Conservation (phyloP, 1,284 basidiomycete species). For the Leccinum griseonigrum region DNA sequence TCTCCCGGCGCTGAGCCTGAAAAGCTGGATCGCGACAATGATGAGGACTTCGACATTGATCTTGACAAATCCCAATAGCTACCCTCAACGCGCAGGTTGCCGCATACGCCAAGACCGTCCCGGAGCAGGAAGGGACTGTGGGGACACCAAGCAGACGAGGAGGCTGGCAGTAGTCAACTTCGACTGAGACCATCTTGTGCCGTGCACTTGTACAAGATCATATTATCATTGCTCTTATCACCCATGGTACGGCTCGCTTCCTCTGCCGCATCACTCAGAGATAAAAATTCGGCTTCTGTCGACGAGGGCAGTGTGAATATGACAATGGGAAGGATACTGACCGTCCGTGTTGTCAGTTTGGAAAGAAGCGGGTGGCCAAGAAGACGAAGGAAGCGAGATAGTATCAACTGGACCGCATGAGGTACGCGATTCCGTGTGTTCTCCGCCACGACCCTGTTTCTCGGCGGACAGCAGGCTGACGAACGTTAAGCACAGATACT, state of each 20-base stretch:
- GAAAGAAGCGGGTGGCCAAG: slow-evolving; percentile 80
- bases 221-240: slow-evolving; percentile 89
- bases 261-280: slow-evolving; percentile 22
- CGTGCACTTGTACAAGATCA: slow-evolving; percentile 80
- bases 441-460: not conserved
- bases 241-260: slow-evolving; percentile 45
- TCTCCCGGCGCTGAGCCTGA: slow-evolving; percentile 47
- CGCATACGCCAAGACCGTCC: slow-evolving; percentile 48
- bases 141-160: slow-evolving; percentile 49
- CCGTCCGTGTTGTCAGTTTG: slow-evolving; percentile 86
- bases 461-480: not conserved
- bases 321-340: slow-evolving; percentile 58
- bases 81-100: slow-evolving; percentile 74
- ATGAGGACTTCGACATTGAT: slow-evolving; percentile 44
- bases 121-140: slow-evolving; percentile 36
- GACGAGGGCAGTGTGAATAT: slow-evolving; percentile 17
- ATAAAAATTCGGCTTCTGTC: slow-evolving; percentile 1
- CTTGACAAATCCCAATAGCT: slow-evolving; percentile 41
- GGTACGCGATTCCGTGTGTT: slow-evolving; percentile 47
- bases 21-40: not conserved
- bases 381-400: slow-evolving; percentile 90
- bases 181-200: slow-evolving; percentile 98
- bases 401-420: slow-evolving; percentile 92
- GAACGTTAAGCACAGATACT: slow-evolving; percentile 63
- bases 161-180: slow-evolving; percentile 93